Base-by-base conservation (phyloP, 2,329 filamentous ascomycete species). In the Fusarium setosum region DNA sequence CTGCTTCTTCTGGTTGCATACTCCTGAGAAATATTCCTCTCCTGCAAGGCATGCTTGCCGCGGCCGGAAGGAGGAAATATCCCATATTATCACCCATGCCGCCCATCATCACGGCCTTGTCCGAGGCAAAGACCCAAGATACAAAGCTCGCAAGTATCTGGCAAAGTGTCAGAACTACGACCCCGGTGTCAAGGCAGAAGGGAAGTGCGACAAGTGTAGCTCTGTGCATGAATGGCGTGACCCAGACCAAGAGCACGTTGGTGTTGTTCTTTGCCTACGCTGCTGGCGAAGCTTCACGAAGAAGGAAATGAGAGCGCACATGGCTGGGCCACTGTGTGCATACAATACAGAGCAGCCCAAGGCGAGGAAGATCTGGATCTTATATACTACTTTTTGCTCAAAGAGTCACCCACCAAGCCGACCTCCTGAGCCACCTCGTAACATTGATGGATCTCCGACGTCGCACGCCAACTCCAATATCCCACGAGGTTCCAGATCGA, bases 61-160 rank as follows among this genome's bases (percentile, higher is more conserved):
- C 37, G 49, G 52, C 23, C 64, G 48, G 12, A 67, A 67, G 49
- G 37, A 48, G 32, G 69, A 68, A 47, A 56, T 70, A 18, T 67
- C 67, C n/a, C 69, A 71, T 34, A 67, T 70, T 10, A 38, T 71
- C 26, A 49, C 69, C 17, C 68, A 70, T 24, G 56, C 55, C 6
- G 9, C 37, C n/a, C 56, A 66, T n/a, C 69, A 71, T 21, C 69
- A 71, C 38, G 69, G 69, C 4, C 56, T 71, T 18, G 57, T 71
- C 23, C 63, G 69, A 32, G 69, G 61, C 11, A 49, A 1, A 8
- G 65, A 71, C 37, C 50, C 59, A 8, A 56, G 57, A 9, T 38
- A 69, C 20, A 17, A 26, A 5, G 48, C 50, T 26, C 69, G 69
- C 20, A 60, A 50, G 31, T 71, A 67, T 38, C 21, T 71, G 12